phyloP scores from a whole-genome alignment of 306 rosid genomes.

The Fragaria ananassa region DNA sequence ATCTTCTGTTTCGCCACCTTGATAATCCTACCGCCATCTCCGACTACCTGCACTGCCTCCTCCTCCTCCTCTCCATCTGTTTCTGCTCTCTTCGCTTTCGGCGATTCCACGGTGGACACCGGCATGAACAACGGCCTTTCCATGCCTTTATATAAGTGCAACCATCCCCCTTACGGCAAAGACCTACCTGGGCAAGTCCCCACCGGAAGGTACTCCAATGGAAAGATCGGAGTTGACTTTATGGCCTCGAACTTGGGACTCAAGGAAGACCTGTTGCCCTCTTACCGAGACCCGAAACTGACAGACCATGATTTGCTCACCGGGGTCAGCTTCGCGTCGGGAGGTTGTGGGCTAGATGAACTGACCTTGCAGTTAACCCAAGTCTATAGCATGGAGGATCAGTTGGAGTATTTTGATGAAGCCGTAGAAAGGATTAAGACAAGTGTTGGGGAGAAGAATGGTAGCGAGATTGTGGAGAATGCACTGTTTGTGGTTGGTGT shows the following conservation, averaged over 20 bases:
- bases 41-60: background rate
- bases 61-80: background rate
- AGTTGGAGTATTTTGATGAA: constrained; percentile 33
- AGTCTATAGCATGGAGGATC: constrained; percentile 17
- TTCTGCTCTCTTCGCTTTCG: constrained; percentile 37
- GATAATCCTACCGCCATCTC: background rate
- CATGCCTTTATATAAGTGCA: background rate
- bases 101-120: constrained; percentile 44
- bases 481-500: constrained; percentile 38
- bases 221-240: constrained; percentile 39
- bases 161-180: constrained; percentile 40
- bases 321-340: constrained; percentile 46
- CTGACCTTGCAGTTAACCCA: background rate
- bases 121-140: constrained; percentile 40
- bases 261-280: constrained; percentile 33
- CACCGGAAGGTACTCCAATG: constrained; percentile 41
- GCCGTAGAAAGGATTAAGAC: constrained; percentile 22
- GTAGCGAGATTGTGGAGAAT: constrained; percentile 23
- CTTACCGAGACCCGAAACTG: constrained; percentile 27
- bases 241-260: constrained; percentile 34
- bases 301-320: constrained; percentile 30
- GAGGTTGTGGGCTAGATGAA: constrained; percentile 36
- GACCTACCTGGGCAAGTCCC: constrained; percentile 32
- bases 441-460: constrained; percentile 24
- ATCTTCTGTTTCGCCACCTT: background rate